These are phyloP conservation scores for Mucor mucedo DNA, from an alignment of 371 early-diverging fungal genomes.

Conservation along the genomic window DNA sequence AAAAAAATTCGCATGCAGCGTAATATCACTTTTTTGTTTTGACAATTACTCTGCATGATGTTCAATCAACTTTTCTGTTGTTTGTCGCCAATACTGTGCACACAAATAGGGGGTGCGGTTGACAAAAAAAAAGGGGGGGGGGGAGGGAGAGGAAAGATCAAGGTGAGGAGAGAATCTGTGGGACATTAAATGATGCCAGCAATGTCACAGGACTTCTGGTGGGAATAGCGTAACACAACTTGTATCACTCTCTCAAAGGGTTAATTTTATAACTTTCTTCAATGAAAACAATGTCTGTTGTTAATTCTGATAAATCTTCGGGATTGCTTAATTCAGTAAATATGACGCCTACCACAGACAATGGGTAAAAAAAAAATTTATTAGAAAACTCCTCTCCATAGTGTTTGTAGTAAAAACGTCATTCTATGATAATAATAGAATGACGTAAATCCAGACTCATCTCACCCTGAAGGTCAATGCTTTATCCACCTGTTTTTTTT, in stretches of 20 bases:
- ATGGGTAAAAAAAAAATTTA: neutral
- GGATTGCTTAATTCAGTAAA: constrained; percentile 1
- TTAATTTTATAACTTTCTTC: neutral
- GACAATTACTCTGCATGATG: constrained; percentile 6
- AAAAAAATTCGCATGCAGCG: neutral
- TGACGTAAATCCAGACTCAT: constrained; percentile 1
- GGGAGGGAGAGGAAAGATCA: no score
- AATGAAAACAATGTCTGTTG: neutral
- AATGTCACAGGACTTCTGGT: constrained; percentile 1
- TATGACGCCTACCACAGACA: neutral
- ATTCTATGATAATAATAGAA: neutral
- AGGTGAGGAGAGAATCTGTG: neutral
- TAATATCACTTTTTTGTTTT: neutral
- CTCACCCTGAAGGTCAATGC: neutral
- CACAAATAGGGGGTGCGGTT: neutral
- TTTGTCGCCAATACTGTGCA: neutral
- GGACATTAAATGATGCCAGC: constrained; percentile 5
- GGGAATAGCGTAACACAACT: neutral
- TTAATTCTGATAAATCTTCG: neutral
- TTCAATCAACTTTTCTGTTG: neutral
- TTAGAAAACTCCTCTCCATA: neutral
- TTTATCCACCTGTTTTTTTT: neutral
- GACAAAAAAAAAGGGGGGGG: neutral
- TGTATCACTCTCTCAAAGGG: neutral
- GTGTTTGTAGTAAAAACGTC: neutral